Conservation (phyloP, 1,139 yeast genomes). For the Blastobotrys persicus region DNA sequence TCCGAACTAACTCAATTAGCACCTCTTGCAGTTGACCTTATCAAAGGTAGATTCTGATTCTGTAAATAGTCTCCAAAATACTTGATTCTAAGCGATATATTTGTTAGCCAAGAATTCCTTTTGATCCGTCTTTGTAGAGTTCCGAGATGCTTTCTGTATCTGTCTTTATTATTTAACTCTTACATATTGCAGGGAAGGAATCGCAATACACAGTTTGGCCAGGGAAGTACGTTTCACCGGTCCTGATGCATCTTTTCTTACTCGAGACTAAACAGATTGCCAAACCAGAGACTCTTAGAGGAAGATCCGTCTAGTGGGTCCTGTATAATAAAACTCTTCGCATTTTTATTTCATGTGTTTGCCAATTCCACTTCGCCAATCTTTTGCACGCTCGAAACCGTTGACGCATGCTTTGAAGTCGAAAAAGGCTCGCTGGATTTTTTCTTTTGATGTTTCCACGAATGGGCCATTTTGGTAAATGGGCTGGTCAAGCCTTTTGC, state of each 20-base stretch:
- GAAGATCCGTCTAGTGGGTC: no score
- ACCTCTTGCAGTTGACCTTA: constrained; percentile 41
- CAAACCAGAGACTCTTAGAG: no score
- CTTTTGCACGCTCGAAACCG: constrained; percentile 69
- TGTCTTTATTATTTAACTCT: no score
- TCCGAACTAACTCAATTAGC: constrained; percentile 27
- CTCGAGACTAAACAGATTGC: no score
- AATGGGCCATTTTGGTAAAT: constrained; percentile 90
- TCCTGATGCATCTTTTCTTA: no score
- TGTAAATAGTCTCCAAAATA: neutral
- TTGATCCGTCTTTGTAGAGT: neutral
- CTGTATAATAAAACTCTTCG: no score
- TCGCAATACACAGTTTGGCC: no score
- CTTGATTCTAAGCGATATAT: no score
- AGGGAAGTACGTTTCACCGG: no score
- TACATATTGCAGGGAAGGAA: no score
- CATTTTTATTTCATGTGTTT: constrained; percentile 16
- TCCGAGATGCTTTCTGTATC: no score
- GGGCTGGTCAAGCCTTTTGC: constrained; percentile 71
- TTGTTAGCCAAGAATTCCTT: neutral
- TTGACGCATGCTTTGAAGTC: constrained; percentile 68
- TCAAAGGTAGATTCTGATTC: constrained; percentile 39
- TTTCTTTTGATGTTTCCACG: constrained; percentile 64
- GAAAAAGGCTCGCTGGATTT: constrained; percentile 63
- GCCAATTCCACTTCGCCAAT: constrained; percentile 69